Evolutionary conservation across 2,329 filamentous ascomycete genomes (phyloP), one percentile per base, ranked within the genome.

Genomic region (Didymella exigua): DNA sequence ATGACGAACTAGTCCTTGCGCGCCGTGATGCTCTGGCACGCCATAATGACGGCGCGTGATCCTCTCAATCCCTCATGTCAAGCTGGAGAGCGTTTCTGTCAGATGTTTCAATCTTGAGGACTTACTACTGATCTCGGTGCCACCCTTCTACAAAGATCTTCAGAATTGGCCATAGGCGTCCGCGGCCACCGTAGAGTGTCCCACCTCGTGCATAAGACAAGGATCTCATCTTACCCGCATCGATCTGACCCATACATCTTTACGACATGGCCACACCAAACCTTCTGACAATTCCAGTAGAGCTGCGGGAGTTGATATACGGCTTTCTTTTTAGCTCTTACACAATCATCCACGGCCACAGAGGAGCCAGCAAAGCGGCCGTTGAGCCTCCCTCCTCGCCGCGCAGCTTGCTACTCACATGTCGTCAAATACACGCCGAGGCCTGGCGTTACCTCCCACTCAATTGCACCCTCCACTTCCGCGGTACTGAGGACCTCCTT

Each of bases 231-330:
- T 31, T 16, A 50, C 36, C 34, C 43, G 52, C 36, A 42, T 50
- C 23, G 29, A 47, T 26, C 36, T 47, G 48, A 60, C 43, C 19
- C 19, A 24, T 36, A 31, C 36, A 10, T 19, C 16, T 10, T 2
- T 21, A 27, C 30, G 26, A 30, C 18, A 62, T 61, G 56, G 31
- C 59, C 54, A 45, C 53, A 19, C 51, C 71, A 36, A 61, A 54
- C n/a, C 57, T 74, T n/a, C 56, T 75, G 7, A 59, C 65, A 2
- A 54, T 75, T 13, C 72, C 72, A 0, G 51, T 67, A 2, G 72
- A 75, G 57, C 54, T 75, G 7, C 63, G 72, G 26, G 68, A 73
- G 42, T 46, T 72, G 24, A 72, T 75, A 38, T 75, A 74, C 45
- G 60, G 57, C n/a, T 61, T 70, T 27, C 60, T 75, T 30, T 75